Evolutionary conservation across 495 filamentous ascomycete species (phyloP), one percentile per base, ranked within the genome.

Genomic region (Rhypophila decipiens): DNA sequence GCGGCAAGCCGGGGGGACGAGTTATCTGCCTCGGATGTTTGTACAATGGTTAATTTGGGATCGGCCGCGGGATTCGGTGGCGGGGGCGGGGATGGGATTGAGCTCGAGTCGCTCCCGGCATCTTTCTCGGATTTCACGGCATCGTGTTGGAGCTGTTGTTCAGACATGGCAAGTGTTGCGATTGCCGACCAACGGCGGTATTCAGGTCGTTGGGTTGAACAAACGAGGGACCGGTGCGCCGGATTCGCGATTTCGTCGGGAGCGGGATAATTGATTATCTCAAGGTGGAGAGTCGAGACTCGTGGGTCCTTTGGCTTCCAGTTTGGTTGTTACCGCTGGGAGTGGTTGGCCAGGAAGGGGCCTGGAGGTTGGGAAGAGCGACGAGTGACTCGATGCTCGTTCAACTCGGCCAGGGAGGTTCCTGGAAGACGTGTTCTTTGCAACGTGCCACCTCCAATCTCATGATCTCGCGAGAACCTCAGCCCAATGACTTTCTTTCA

Each of bases 41-140:
- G 21, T 2, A 39, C 21, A 29, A 46, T 39, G 35, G 53, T 58
- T 7, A 79, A 63, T 18, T 59, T 67, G 8, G 68, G 70, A 43
- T 79, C 76, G 43, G 66, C 62, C 8, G 73, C 70, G 31, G 76
- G 74, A 42, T 69, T 57, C 3, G 76, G 76, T 5, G 68, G 67
- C 20, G 71, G 74, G 11, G 75, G 74, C 31, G 73, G 74, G 2
- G 58, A 47, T 4, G 44, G 50, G 22, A 52, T 41, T 22, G 44
- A 37, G 39, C 50, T 58, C 19, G 49, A 46, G 42, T 55, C 56
- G 53, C 47, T 53, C 15, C 29, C 49, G n/a, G 39, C 27, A 1
- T 53, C 46, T 29, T 31, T 8, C 0, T 38, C 48, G 24, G 44
- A 22, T 15, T 47, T 31, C 19, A 45, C 22, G 22, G n/a, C 38